Evolutionary conservation across 257 asterid species (phyloP).

Genomic region (Primulina tabacum): DNA sequence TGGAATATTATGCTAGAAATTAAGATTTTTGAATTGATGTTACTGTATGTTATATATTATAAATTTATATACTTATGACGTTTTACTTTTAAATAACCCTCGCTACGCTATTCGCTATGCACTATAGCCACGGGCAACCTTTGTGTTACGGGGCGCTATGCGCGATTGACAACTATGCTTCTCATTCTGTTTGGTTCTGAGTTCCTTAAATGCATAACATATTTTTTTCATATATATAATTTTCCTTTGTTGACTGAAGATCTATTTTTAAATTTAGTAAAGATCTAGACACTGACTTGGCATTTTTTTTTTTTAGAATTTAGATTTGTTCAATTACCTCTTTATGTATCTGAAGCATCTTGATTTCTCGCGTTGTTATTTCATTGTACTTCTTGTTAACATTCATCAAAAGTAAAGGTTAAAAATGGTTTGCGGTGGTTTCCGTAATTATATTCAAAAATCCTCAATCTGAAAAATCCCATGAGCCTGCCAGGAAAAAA

Average conservation of each 20-base stretch:
- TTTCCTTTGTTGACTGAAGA: constrained; percentile 14
- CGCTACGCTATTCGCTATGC: no score
- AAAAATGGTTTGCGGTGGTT: not conserved
- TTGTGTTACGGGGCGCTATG: no score
- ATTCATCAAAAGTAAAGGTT: not conserved
- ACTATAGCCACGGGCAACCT: no score
- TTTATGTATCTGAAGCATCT: constrained; percentile 23
- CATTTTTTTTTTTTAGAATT: constrained; percentile 11
- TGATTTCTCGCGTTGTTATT: constrained; percentile 20
- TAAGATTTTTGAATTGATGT: no score
- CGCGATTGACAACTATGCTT: no score
- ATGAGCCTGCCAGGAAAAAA: not conserved
- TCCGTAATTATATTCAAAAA: constrained; percentile 10
- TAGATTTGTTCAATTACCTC: constrained; percentile 9
- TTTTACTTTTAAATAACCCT: no score
- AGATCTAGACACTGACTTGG: constrained; percentile 13
- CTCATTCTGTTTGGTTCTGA: constrained; percentile 15
- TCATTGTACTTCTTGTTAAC: constrained; percentile 3
- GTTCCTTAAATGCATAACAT: not conserved
- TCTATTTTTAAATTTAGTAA: constrained; percentile 20
- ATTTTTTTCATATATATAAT: not conserved
- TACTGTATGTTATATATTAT: no score
- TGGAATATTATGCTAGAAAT: no score
- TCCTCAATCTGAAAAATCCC: constrained; percentile 5
- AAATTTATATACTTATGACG: no score